Base-by-base conservation (phyloP, 2,329 filamentous ascomycete genomes). In the Colletotrichum graminicola region DNA sequence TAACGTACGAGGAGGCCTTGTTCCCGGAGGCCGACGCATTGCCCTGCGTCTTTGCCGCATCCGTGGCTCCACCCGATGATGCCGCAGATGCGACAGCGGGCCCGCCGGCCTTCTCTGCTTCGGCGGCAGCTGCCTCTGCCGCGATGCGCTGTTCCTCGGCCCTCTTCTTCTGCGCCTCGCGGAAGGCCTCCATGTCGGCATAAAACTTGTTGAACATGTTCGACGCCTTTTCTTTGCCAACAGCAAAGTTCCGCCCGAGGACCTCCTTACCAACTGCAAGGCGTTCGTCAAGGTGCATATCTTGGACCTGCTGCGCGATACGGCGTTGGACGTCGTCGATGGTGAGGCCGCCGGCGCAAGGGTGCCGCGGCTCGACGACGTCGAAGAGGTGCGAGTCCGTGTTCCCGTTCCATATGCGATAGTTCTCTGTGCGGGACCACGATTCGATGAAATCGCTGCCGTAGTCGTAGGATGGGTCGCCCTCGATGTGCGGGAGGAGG, bases 281-380 rank as follows among this genome's bases (percentile, higher is more conserved):
- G 11, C 93, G 90, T 79, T 98, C 96, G 79, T 99, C 96, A 2
- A 98, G 87, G 79, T 98, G 95, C 60, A 98, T 87, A 73, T 98
- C 95, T 75, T 95, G 93, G 61, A 99, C 93, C 82, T 98, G 96
- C 80, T 97, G 93, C 45, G 94, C 91, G 43, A 99, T 88, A 32
- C 96, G 89, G 62, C 96, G 89, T 79, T 98, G 95, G 16, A 99
- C 92, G 79, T 99, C 96, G 75, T 98, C 96, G 73, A 99, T 94
- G 1, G 92, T 95, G 26, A 99, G 86, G 0, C 94, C 95, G 34
- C 96, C 96, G 1, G 95, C 95, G 79, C 94, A 98, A 4, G 96
- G 96, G 80, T 99, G 96, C 73, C 91, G 92, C 1, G 96, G 96
- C 78, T 97, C 94, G 18, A 97, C 93, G 74, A 99, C 94, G 75